Conservation (phyloP, 495 filamentous ascomycete species). For the Penicillium cosmopolitanum region DNA sequence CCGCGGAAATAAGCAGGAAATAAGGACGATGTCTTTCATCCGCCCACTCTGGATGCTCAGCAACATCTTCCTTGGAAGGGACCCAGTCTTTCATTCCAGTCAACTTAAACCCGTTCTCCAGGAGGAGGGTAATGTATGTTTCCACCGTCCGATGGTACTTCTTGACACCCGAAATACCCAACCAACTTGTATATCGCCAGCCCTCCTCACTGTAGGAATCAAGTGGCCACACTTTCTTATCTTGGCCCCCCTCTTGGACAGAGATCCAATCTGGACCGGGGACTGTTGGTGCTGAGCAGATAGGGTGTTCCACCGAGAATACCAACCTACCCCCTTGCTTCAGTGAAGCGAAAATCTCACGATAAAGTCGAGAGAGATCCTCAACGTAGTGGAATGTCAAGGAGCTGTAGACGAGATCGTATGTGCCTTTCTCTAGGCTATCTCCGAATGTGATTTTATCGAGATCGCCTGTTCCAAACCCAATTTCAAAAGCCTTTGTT, state of each 20-base stretch:
- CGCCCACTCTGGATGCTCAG: constrained; percentile 19
- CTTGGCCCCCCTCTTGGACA: constrained; percentile 2
- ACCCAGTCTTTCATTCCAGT: constrained; percentile 28
- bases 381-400: constrained; percentile 29
- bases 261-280: constrained; percentile 18
- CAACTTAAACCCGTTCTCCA: constrained; percentile 27
- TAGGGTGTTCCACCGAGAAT: constrained; percentile 31
- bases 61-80: constrained; percentile 20
- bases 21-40: constrained; percentile 27
- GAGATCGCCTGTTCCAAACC: constrained; percentile 6
- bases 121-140: constrained; percentile 25
- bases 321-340: constrained; percentile 16
- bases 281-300: constrained; percentile 23
- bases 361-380: constrained; percentile 18
- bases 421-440: constrained; percentile 1
- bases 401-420: constrained; percentile 30
- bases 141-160: constrained; percentile 34
- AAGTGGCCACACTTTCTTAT: constrained; percentile 23
- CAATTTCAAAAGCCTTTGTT: neutral
- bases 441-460: constrained; percentile 10
- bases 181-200: constrained; percentile 23
- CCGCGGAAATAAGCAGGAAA: constrained; percentile 26
- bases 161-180: constrained; percentile 24
- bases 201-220: constrained; percentile 29
- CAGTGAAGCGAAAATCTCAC: constrained; percentile 18